Percentiles rank a stretch among this genome's conserved stretches.
phyloP scores from a whole-genome alignment of 2,329 filamentous ascomycete species.

The Myriosclerotinia scirpicola region DNA sequence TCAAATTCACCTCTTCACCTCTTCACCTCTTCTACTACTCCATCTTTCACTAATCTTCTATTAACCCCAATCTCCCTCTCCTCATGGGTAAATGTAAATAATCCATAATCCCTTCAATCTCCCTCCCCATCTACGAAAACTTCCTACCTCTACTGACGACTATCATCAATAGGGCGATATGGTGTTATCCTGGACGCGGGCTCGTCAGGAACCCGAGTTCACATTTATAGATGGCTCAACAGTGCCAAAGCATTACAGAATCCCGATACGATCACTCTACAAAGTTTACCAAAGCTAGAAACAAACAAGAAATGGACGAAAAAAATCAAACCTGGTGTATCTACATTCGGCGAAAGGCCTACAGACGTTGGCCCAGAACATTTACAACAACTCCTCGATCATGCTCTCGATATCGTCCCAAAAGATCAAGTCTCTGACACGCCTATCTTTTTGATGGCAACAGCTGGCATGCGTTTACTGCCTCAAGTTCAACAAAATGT shows the following conservation, averaged over 20 bases:
- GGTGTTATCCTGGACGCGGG: constrained; percentile 97
- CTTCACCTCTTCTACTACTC: too few relatives aligned
- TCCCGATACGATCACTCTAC: constrained; percentile 59
- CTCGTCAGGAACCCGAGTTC: constrained; percentile 91
- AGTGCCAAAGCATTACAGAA: constrained; percentile 64
- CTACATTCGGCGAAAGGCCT: constrained; percentile 79
- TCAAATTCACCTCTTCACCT: not conserved
- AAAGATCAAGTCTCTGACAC: constrained; percentile 75
- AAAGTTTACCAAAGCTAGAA: constrained; percentile 73
- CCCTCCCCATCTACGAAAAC: not conserved
- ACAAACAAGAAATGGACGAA: constrained; percentile 87
- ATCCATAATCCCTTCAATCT: not conserved
- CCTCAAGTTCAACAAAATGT: constrained; percentile 69
- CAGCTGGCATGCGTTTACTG: constrained; percentile 89
- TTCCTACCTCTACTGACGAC: not conserved
- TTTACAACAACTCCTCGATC: constrained; percentile 73
- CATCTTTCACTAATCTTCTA: not conserved
- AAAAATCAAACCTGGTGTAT: constrained; percentile 92
- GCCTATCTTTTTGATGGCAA: constrained; percentile 92
- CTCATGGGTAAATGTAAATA: constrained; percentile 25
- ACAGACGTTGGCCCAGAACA: constrained; percentile 78
- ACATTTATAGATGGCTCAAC: constrained; percentile 93
- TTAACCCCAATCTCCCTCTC: not conserved
- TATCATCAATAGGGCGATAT: constrained; percentile 57
- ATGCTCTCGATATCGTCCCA: constrained; percentile 79